Conservation (phyloP, 345 rosid genomes). For the Sisymbrium irio region DNA sequence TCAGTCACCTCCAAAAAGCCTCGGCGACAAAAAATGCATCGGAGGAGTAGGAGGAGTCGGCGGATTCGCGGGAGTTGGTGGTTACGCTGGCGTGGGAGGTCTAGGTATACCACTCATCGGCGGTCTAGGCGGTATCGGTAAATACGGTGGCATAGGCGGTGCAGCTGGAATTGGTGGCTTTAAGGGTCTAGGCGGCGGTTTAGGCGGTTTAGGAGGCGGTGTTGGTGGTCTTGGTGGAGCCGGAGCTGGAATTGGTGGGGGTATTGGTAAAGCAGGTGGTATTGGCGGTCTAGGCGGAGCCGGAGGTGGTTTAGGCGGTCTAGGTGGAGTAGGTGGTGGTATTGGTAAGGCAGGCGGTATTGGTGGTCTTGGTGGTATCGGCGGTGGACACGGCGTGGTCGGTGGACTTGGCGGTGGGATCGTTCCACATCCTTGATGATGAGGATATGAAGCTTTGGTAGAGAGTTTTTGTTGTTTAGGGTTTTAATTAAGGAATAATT, state of each 20-base stretch:
- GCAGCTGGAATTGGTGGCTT: constrained; percentile 42
- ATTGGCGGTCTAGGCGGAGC: constrained; percentile 35
- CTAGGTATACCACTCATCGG: constrained; percentile 53
- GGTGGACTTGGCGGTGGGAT: constrained; percentile 17
- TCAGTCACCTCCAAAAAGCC: constrained; percentile 39
- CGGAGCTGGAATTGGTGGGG: constrained; percentile 33
- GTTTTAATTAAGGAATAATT: constrained; percentile 12
- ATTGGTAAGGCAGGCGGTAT: constrained; percentile 37
- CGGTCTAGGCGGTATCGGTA: constrained; percentile 68
- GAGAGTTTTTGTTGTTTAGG: constrained; percentile 1
- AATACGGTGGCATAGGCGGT: constrained; percentile 48
- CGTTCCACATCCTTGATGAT: constrained; percentile 33
- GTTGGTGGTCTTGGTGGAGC: constrained; percentile 31
- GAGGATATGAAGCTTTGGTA: background rate
- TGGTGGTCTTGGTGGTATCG: constrained; percentile 32
- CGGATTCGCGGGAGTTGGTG: constrained; percentile 74
- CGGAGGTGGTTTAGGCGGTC: constrained; percentile 32
- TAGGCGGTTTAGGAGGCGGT: constrained; percentile 28
- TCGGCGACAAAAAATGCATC: constrained; percentile 56
- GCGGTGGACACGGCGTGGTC: constrained; percentile 27
- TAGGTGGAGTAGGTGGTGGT: constrained; percentile 31
- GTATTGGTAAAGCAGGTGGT: constrained; percentile 26
- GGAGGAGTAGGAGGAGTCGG: constrained; percentile 52
- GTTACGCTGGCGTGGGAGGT: constrained; percentile 57
- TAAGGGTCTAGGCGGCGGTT: constrained; percentile 39